Evolutionary conservation across 2,329 filamentous ascomycete genomes (phyloP).

Genomic region (Paracoccidioides lutzii): DNA sequence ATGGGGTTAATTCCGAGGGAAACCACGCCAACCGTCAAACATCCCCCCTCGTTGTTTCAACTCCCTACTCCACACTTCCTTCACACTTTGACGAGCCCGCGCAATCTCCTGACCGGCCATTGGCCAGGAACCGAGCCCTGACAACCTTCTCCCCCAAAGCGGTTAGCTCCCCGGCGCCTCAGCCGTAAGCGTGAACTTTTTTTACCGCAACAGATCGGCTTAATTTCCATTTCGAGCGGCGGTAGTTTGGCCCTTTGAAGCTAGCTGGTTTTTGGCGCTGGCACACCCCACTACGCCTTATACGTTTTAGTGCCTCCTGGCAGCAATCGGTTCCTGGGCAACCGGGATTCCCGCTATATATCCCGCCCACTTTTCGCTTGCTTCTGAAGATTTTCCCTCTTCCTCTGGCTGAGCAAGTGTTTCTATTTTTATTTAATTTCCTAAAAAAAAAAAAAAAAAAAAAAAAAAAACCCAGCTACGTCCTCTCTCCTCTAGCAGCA

Average conservation of each 20-base stretch:
- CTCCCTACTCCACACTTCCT: not conserved
- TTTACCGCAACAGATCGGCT: not conserved
- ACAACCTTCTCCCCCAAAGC: not conserved
- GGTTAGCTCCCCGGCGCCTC: not conserved
- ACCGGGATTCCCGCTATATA: not conserved
- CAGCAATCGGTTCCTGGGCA: not conserved
- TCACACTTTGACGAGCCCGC: not conserved
- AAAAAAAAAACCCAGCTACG: too few relatives aligned
- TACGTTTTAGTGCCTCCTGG: not conserved
- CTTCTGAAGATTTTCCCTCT: not conserved
- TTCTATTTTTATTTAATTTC: conserved; percentile 1
- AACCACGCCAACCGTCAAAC: not conserved
- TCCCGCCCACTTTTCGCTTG: not conserved
- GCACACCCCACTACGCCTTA: not conserved
- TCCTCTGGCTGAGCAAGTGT: not conserved
- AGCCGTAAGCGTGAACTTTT: not conserved
- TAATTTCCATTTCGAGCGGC: not conserved
- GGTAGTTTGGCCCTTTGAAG: not conserved
- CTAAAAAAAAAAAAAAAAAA: too few relatives aligned
- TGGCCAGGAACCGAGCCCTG: not conserved
- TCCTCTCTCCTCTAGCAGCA: too few relatives aligned
- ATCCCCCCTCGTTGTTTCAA: not conserved
- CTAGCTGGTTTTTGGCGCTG: not conserved
- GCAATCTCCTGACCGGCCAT: not conserved
- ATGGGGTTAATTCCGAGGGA: conserved; percentile 1